Percentiles rank a stretch among this genome's conserved stretches.
Evolutionary conservation across 1,284 basidiomycete genomes (phyloP).

Genomic region (Mycena sp.): DNA sequence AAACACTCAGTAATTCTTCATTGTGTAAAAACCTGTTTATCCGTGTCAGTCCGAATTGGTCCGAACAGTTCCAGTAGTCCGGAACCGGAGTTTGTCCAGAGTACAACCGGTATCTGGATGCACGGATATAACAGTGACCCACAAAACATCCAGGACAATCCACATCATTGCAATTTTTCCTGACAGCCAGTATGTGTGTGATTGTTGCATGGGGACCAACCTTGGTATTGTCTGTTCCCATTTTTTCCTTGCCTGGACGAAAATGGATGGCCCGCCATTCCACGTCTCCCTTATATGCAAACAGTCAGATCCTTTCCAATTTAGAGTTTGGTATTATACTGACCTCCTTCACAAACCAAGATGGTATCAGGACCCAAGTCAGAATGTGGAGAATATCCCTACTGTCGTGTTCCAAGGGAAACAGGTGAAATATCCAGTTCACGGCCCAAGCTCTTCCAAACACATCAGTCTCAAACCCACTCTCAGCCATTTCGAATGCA

Average conservation of each 20-base stretch:
- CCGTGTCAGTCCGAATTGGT: too few relatives aligned
- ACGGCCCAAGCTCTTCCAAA: not conserved
- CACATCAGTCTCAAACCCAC: conserved; percentile 23
- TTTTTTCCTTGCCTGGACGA: conserved; percentile 6
- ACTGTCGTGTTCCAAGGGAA: not conserved
- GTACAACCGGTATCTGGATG: too few relatives aligned
- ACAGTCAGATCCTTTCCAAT: not conserved
- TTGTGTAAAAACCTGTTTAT: too few relatives aligned
- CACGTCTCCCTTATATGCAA: conserved; percentile 26
- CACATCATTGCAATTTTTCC: not conserved
- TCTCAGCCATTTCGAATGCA: not conserved
- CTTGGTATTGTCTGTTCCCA: conserved; percentile 35
- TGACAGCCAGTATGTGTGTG: conserved; percentile 33
- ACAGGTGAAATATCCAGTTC: not conserved
- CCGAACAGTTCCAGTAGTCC: too few relatives aligned
- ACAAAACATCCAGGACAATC: not conserved
- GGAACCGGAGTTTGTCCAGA: too few relatives aligned
- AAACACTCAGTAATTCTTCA: too few relatives aligned
- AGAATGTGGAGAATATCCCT: not conserved
- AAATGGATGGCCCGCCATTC: conserved; percentile 27
- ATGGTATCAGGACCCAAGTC: conserved; percentile 26
- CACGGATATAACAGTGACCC: too few relatives aligned
- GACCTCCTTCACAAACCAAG: not conserved
- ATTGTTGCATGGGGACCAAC: conserved; percentile 39
- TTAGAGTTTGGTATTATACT: not conserved